Evolutionary conservation across 225 moss, liverwort and hornwort species (phyloP), one percentile per base, ranked within the genome.

Genomic region (Physcomitrellopsis africana): DNA sequence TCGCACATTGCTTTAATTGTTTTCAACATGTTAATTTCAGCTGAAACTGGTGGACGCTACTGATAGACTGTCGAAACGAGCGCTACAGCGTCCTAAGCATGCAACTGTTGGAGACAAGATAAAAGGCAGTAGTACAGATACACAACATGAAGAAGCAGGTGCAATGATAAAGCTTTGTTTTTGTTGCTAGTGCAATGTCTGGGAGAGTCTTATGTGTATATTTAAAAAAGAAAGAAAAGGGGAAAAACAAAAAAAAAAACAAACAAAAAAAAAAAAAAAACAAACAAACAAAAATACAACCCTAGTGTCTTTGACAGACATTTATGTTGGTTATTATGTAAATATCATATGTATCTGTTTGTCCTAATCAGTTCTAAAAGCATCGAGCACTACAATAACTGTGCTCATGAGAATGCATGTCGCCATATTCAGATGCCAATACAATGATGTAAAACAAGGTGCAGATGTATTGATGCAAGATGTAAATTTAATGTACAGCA

Each of bases 21-120:
- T 44, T 67, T 46, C 46, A 56, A 22, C 17, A 60, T 64, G 32
- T 6, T 65, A 6, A 65, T 70, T 82, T 82, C 86, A 90, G 87
- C 73, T 90, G 49, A 68, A 41, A 5, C 64, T 90, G 65, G 90
- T 86, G 12, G 82, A 87, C n/a, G 63, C 23, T 11, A 90, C 90
- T 48, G 82, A 90, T 68, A 85, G 62, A 60, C 64, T 24, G 32
- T 90, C 90, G 2, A 90, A 87, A 77, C 87, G 90, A 44, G 80
- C 88, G 26, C 68, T 88, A 56, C 89, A 87, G 59, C 83, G 86
- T 55, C 88, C 88, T 23, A 91, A 89, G 77, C 88, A 80, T 82
- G 45, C 69, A 19, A 82, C 22, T 46, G 45, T 58, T 52, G 75
- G 70, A 47, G 87, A 88, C 14, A 81, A 85, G 47, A 67, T 51